phyloP scores from a whole-genome alignment of 148 eudicot genomes.

The Gaultheria prostrata region DNA sequence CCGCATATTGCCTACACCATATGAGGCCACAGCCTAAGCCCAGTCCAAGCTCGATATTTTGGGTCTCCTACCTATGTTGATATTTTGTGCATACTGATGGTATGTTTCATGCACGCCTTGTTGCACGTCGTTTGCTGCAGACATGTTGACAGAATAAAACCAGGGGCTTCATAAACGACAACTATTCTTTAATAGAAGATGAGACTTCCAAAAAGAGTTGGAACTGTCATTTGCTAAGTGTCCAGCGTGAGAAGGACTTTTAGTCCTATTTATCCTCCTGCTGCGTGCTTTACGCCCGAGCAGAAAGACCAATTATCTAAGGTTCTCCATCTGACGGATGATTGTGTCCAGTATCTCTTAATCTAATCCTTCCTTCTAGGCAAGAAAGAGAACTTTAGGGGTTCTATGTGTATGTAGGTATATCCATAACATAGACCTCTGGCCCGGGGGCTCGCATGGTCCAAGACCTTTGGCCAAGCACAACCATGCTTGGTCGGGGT shows the following conservation, averaged over 20 bases:
- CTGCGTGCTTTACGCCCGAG: too few relatives aligned
- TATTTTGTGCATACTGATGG: not conserved
- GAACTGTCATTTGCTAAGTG: not conserved
- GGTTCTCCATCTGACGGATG: too few relatives aligned
- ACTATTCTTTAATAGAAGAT: not conserved
- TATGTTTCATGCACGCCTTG: not conserved
- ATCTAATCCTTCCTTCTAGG: not conserved
- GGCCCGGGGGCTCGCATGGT: not conserved
- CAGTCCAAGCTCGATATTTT: not conserved
- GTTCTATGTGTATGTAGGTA: not conserved
- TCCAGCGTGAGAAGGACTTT: not conserved
- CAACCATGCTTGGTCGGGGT: not conserved
- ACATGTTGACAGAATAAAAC: not conserved
- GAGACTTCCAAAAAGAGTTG: not conserved
- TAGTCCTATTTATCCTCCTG: too few relatives aligned
- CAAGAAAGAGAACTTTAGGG: not conserved
- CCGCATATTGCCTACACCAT: not conserved
- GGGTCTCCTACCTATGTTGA: not conserved
- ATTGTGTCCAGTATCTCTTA: too few relatives aligned
- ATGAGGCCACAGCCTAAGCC: constrained; percentile 1
- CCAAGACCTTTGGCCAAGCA: not conserved
- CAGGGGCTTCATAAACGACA: not conserved
- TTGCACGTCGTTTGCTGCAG: not conserved
- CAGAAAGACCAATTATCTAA: too few relatives aligned
- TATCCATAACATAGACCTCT: not conserved